A percentile compares a stretch with the other conserved stretches of the same genome.
Evolutionary conservation across 495 filamentous ascomycete species (phyloP).

Genomic region (Aspergillus sclerotiicarbonarius): DNA sequence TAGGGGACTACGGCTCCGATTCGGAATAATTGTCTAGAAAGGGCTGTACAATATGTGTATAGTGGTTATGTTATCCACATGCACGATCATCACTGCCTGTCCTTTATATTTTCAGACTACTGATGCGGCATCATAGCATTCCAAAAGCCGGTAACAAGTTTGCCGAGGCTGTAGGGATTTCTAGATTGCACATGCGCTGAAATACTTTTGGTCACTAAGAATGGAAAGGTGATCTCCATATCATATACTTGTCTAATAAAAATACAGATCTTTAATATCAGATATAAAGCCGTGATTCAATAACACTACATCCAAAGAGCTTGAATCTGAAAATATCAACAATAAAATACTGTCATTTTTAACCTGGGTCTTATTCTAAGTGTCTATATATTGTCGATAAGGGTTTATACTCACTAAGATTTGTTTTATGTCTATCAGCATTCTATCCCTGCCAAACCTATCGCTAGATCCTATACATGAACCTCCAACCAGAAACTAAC

Average conservation of each 20-base stretch:
- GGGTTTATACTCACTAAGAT: too few relatives aligned
- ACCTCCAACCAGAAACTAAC: not conserved
- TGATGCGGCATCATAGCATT: not conserved
- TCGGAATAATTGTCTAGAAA: constrained; percentile 31
- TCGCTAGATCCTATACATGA: not conserved
- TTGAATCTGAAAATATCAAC: too few relatives aligned
- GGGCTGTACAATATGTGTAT: not conserved
- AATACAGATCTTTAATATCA: too few relatives aligned
- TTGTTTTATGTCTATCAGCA: too few relatives aligned
- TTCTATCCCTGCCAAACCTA: not conserved
- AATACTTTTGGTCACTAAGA: not conserved
- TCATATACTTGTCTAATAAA: too few relatives aligned
- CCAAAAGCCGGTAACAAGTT: not conserved
- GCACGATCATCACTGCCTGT: not conserved
- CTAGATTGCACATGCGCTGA: not conserved
- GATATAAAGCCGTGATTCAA: too few relatives aligned
- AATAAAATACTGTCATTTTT: too few relatives aligned
- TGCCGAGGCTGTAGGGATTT: not conserved
- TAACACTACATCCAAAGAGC: too few relatives aligned
- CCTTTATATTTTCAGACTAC: not conserved
- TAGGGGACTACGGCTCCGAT: constrained; percentile 44
- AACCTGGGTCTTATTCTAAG: too few relatives aligned
- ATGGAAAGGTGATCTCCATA: not conserved
- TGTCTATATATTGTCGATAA: too few relatives aligned
- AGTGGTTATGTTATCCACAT: too few relatives aligned